Conservation (phyloP, 2,329 filamentous ascomycete genomes). For the Colletotrichum sp. region DNA sequence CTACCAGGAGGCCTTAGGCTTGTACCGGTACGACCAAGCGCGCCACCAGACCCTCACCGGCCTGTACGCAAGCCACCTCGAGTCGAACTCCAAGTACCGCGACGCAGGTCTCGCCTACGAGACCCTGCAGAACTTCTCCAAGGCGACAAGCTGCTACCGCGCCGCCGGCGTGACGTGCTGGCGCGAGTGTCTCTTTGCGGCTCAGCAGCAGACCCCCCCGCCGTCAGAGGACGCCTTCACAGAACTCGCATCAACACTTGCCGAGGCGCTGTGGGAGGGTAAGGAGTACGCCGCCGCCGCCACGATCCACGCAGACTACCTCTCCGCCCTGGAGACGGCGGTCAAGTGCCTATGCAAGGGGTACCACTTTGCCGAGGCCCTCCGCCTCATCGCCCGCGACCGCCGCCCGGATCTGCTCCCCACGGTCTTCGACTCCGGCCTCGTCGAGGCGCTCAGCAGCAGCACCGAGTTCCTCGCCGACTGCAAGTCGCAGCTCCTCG, state of each 20-base stretch:
- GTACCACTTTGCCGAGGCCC: slow-evolving; percentile 87
- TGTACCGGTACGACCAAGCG: slow-evolving; percentile 82
- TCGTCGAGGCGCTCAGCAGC: slow-evolving; percentile 80
- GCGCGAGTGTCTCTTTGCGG: slow-evolving; percentile 87
- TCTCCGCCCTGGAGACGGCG: slow-evolving; percentile 72
- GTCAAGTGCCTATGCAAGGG: slow-evolving; percentile 84
- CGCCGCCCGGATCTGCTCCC: slow-evolving; percentile 66
- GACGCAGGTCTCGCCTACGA: slow-evolving; percentile 93
- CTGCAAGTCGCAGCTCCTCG: slow-evolving; percentile 82
- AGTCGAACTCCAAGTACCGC: slow-evolving; percentile 75
- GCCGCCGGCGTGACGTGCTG: slow-evolving; percentile 78
- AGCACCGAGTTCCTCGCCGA: slow-evolving; percentile 93
- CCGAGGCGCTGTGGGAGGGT: slow-evolving; percentile 79
- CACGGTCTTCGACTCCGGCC: slow-evolving; percentile 74
- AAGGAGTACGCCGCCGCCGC: slow-evolving; percentile 86
- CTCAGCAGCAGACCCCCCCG: slow-evolving; percentile 68
- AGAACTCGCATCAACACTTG: slow-evolving; percentile 75
- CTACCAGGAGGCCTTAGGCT: slow-evolving; percentile 76
- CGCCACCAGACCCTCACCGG: slow-evolving; percentile 73
- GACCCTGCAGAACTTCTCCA: slow-evolving; percentile 74
- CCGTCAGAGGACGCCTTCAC: slow-evolving; percentile 64
- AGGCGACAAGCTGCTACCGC: slow-evolving; percentile 84
- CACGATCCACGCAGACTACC: slow-evolving; percentile 81
- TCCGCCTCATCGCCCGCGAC: slow-evolving; percentile 73
- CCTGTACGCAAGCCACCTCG: slow-evolving; percentile 81